These are phyloP conservation scores for Cryptosporidium baileyi DNA, from an alignment of 169 alveolate species.

Conservation along the genomic window DNA sequence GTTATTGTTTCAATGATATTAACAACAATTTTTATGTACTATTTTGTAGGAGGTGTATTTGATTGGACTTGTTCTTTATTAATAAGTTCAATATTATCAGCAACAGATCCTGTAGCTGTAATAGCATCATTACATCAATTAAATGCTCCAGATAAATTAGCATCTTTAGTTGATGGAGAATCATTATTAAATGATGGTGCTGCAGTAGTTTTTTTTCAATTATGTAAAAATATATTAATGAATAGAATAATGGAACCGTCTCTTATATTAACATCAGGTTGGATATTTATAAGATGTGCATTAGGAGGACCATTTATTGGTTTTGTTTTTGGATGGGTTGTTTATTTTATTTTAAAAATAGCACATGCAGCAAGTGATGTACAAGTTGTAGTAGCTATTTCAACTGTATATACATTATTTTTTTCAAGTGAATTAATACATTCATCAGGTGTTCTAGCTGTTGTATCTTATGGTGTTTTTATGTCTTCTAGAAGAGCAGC, in stretches of 20 bases:
- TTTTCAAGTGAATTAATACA: constrained; percentile 44
- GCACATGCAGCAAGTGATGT: constrained; percentile 29
- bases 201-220: constrained; percentile 73
- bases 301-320: constrained; percentile 76
- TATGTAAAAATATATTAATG: constrained; percentile 45
- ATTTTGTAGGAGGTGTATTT: constrained; percentile 71
- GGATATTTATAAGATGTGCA: constrained; percentile 71
- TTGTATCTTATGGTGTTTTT: constrained; percentile 73
- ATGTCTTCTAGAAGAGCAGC: constrained; percentile 71
- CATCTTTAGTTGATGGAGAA: constrained; percentile 77
- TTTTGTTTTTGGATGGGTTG: constrained; percentile 53
- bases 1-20: constrained; percentile 68
- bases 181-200: constrained; percentile 76
- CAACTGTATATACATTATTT: constrained; percentile 44
- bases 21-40: constrained; percentile 72
- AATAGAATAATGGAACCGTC: constrained; percentile 50
- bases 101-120: constrained; percentile 79
- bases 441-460: constrained; percentile 75
- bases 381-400: constrained; percentile 33
- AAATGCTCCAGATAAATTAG: constrained; percentile 74
- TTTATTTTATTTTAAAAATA: constrained; percentile 2
- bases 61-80: constrained; percentile 74
- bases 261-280: constrained; percentile 63
- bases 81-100: constrained; percentile 74
- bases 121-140: constrained; percentile 74